phyloP scores from a whole-genome alignment of 805 yeast genomes.

The Candida silvatica region DNA sequence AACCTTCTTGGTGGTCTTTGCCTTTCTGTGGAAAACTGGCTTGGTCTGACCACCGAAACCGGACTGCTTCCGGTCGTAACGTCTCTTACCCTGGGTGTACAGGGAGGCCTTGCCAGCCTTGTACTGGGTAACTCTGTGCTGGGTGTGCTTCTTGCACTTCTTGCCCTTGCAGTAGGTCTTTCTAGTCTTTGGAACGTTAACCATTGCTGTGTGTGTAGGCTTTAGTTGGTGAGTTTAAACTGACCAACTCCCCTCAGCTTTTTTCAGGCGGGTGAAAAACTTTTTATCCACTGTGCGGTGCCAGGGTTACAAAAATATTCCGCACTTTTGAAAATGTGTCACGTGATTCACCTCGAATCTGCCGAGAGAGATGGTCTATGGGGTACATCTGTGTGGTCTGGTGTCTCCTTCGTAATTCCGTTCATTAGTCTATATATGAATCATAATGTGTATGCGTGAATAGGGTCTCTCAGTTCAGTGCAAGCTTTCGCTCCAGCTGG shows the following conservation, averaged over 20 bases:
- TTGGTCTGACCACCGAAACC: conserved; percentile 99
- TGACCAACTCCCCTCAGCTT: neutral
- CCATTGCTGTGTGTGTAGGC: conserved; percentile 33
- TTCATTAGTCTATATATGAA: too few relatives aligned
- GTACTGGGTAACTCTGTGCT: conserved; percentile 99
- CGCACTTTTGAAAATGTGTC: neutral
- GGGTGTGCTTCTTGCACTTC: conserved; percentile 98
- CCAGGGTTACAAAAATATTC: neutral
- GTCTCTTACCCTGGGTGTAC: conserved; percentile 99
- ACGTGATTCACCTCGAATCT: neutral
- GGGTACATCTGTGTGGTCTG: conserved; percentile 1
- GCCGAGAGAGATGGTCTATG: neutral
- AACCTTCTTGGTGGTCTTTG: conserved; percentile 99
- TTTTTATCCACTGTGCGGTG: neutral
- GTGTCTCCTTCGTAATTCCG: too few relatives aligned
- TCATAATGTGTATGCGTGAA: too few relatives aligned
- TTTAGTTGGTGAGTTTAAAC: neutral
- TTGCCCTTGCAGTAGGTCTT: conserved; percentile 99
- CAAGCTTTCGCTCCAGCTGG: too few relatives aligned
- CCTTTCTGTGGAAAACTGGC: conserved; percentile 99
- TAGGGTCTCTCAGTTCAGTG: too few relatives aligned
- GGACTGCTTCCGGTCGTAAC: conserved; percentile 99
- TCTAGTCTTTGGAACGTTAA: conserved; percentile 99
- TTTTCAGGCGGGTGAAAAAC: neutral
- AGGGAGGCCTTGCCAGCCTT: conserved; percentile 99